Conservation (phyloP, 2,329 filamentous ascomycete genomes). For the Ceratocystis eucalypticola region DNA sequence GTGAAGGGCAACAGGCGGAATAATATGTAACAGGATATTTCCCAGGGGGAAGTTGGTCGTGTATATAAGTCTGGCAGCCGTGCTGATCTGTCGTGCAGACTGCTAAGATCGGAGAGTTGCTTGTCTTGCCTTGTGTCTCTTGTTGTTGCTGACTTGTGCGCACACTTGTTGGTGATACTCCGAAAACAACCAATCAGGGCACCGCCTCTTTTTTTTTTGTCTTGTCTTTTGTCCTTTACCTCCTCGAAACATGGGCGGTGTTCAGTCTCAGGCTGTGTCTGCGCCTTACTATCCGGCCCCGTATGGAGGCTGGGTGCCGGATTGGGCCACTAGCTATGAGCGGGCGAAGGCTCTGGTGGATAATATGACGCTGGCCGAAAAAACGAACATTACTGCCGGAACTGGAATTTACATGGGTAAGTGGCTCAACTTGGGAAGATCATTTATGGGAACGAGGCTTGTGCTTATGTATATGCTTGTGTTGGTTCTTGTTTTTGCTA, state of each 20-base stretch:
- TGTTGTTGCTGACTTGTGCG: neutral
- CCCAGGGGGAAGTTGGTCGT: neutral
- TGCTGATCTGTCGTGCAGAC: neutral
- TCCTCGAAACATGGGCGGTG: slow-evolving; percentile 10
- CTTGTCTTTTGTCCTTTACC: neutral
- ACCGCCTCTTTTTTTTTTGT: neutral
- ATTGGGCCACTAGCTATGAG: slow-evolving; percentile 56
- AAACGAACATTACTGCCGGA: slow-evolving; percentile 62
- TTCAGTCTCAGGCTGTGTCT: slow-evolving; percentile 26
- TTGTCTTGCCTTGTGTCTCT: neutral
- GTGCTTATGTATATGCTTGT: neutral
- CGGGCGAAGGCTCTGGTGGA: slow-evolving; percentile 56
- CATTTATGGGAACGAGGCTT: too few species aligned
- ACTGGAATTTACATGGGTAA: slow-evolving; percentile 57
- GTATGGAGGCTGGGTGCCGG: slow-evolving; percentile 54
- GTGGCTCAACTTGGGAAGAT: slow-evolving; percentile 8
- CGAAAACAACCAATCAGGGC: neutral
- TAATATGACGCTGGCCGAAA: slow-evolving; percentile 67
- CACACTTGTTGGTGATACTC: neutral
- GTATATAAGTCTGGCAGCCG: neutral
- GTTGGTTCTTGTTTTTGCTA: neutral
- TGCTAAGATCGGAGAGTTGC: neutral
- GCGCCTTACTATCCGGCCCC: slow-evolving; percentile 61
- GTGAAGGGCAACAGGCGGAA: neutral
- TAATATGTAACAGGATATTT: neutral